These are phyloP conservation scores for Globisporangium barbulae DNA, from an alignment of 352 stramenopile species.

Conservation along the genomic window DNA sequence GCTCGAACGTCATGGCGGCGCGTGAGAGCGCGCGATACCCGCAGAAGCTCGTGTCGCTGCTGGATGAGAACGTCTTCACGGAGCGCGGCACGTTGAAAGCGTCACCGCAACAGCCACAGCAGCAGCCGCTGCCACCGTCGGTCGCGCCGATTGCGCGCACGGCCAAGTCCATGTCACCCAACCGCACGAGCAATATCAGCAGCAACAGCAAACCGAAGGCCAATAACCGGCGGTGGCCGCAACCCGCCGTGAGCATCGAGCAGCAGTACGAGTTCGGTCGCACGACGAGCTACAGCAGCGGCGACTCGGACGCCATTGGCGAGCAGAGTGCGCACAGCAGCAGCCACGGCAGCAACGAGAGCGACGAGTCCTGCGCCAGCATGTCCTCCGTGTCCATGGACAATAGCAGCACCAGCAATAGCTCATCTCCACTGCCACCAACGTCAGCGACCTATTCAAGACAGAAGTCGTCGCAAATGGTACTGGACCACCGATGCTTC, in stretches of 20 bases:
- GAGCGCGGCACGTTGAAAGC: not conserved
- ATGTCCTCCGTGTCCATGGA: constrained; percentile 6
- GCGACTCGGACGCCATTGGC: not conserved
- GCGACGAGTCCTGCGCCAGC: constrained; percentile 15
- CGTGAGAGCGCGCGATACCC: constrained; percentile 14
- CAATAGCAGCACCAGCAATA: constrained; percentile 16
- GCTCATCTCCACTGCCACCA: constrained; percentile 7
- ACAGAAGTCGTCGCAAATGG: constrained; percentile 22
- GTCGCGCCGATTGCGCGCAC: constrained; percentile 11
- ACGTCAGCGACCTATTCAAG: constrained; percentile 7
- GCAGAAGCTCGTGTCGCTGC: constrained; percentile 26
- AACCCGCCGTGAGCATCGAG: constrained; percentile 9
- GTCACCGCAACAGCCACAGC: not conserved
- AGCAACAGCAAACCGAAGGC: constrained; percentile 29
- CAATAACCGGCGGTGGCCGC: constrained; percentile 3
- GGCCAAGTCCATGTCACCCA: constrained; percentile 13
- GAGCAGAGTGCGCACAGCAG: constrained; percentile 19
- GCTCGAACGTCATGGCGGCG: constrained; percentile 10
- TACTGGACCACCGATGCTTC: constrained; percentile 65
- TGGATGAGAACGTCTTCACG: constrained; percentile 24
- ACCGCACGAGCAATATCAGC: constrained; percentile 16
- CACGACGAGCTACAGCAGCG: constrained; percentile 5
- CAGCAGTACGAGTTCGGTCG: constrained; percentile 23
- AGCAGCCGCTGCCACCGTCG: constrained; percentile 2
- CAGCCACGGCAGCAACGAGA: constrained; percentile 18